These are phyloP conservation scores for Tylopilus felleus DNA, from an alignment of 768 basidiomycete genomes.

Conservation along the genomic window DNA sequence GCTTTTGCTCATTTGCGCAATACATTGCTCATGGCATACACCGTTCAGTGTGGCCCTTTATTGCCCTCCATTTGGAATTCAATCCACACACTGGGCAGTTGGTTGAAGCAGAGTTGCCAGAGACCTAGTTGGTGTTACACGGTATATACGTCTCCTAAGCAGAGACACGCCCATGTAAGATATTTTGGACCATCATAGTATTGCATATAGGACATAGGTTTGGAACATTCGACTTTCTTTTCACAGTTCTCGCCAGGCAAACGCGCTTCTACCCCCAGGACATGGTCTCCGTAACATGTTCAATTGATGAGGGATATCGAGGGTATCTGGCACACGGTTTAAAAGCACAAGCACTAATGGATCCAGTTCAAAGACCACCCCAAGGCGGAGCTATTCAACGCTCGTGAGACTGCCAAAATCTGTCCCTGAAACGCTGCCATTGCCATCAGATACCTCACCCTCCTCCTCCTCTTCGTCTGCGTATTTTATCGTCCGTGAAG, in stretches of 20 bases:
- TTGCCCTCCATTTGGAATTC: constrained; percentile 61
- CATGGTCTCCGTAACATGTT: constrained; percentile 4
- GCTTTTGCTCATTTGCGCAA: background rate
- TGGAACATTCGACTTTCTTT: background rate
- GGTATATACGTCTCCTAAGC: background rate
- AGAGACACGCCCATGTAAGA: constrained; percentile 1
- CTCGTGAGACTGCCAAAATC: constrained; percentile 51
- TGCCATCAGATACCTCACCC: constrained; percentile 37
- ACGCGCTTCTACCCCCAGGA: background rate
- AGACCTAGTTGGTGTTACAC: constrained; percentile 10
- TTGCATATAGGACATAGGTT: constrained; percentile 4
- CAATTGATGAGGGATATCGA: background rate
- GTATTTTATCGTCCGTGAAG: constrained; percentile 11
- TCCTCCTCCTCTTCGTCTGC: constrained; percentile 21
- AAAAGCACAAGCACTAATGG: constrained; percentile 3
- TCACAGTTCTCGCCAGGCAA: background rate
- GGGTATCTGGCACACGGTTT: background rate
- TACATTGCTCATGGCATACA: constrained; percentile 6
- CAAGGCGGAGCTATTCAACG: constrained; percentile 36
- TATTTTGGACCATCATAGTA: constrained; percentile 6
- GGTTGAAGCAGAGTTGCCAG: constrained; percentile 19
- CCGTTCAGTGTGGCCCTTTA: constrained; percentile 61
- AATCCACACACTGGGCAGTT: constrained; percentile 36
- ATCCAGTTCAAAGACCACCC: background rate
- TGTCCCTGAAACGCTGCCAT: constrained; percentile 38